Base-by-base conservation (phyloP, 768 basidiomycete genomes). In the Boletellus sp. region DNA sequence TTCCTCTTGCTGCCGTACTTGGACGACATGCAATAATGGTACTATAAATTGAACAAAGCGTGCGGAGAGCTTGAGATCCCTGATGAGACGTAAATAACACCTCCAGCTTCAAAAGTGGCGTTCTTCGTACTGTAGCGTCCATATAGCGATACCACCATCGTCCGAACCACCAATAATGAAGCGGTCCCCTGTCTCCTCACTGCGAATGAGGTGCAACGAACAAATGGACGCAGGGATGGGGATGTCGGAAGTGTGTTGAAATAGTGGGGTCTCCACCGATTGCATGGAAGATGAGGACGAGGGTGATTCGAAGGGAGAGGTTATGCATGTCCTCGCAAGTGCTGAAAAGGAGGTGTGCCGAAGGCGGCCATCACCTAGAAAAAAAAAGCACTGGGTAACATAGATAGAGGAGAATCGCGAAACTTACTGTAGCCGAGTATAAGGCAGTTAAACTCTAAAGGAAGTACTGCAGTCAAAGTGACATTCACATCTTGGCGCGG, bases 121-220 rank as follows among this genome's bases (percentile, higher is more conserved):
- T 33, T 20, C 19, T 35, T 62, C 80, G 48, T 62, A 91, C 90
- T 74, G 76, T 7, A 79, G 54, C 3, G 77, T 73, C 90, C 90
- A 94, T 48, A 90, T 72, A 0, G 79, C 81, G 22, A 94, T 75
- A 0, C 84, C 83, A 3, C 92, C 92, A 58, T 90, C 87, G 49
- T 87, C 85, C 0, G 77, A 79, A 3, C 91, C 90, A 13, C 87
- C 90, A 13, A 90, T 69, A 15, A 94, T 70, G 28, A 81, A 78
- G 16, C 69, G 76, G 52, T 88, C 81, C 33, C 76, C 77, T 1
- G 83, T 85, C 33, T 81, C 65, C 16, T 73, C 70, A 55, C 86
- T 84, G 43, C 78, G 74, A 9, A 81, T 74, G 16, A 77, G 55
- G 57, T 84, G 78, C 28, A 93, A 65, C 10, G 64, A 67, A n/a